Conservation (phyloP, 1,139 yeast species). For the Debaryomyces coudertii region DNA sequence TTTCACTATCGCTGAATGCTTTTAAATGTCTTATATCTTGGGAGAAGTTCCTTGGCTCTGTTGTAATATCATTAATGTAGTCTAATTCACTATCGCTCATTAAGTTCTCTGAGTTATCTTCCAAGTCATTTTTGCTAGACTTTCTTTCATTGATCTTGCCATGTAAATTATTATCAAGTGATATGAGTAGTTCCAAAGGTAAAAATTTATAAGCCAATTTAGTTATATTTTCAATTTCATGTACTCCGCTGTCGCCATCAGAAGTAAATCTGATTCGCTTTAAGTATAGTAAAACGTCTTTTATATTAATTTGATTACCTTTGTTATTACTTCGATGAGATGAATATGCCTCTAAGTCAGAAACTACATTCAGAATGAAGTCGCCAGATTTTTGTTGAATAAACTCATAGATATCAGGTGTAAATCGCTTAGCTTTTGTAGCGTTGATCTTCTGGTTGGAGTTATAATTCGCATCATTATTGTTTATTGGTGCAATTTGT, state of each 20-base stretch:
- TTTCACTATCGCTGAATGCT: constrained; percentile 14
- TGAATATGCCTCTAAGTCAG: constrained; percentile 40
- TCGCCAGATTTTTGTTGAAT: constrained; percentile 28
- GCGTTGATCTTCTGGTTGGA: constrained; percentile 9
- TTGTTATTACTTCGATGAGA: constrained; percentile 32
- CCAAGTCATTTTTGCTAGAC: neutral
- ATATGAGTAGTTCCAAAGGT: constrained; percentile 41
- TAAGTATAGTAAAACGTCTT: constrained; percentile 40
- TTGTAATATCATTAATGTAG: neutral
- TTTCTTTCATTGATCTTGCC: neutral
- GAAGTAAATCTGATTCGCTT: constrained; percentile 36
- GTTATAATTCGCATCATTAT: constrained; percentile 2
- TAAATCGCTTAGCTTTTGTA: constrained; percentile 7
- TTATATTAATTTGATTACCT: constrained; percentile 30
- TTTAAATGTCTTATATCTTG: constrained; percentile 1
- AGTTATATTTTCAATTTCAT: constrained; percentile 29
- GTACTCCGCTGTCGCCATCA: constrained; percentile 19
- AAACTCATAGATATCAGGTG: constrained; percentile 14
- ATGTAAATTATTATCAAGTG: constrained; percentile 37
- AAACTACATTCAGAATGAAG: constrained; percentile 37
- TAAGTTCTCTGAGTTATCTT: neutral
- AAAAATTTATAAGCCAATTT: constrained; percentile 38
- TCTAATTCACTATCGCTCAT: constrained; percentile 4
- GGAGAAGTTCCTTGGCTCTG: neutral
- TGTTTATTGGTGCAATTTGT: neutral